Conservation (phyloP, 345 rosid species). For the Physaria fendleri region DNA sequence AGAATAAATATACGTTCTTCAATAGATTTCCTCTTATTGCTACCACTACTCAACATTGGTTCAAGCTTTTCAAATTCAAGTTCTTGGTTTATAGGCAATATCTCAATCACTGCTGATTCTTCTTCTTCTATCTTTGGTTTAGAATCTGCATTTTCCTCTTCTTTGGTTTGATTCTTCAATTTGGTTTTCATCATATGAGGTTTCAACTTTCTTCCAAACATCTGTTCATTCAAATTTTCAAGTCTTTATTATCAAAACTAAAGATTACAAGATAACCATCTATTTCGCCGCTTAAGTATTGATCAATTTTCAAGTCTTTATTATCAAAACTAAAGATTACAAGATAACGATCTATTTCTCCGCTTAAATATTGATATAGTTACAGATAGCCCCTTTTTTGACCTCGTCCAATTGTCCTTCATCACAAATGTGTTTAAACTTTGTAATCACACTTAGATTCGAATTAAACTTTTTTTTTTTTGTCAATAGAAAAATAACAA, state of each 20-base stretch:
- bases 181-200: slow-evolving; percentile 45
- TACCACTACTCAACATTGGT: slow-evolving; percentile 16
- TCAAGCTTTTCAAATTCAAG: slow-evolving; percentile 1
- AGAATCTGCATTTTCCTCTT: not conserved
- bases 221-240: slow-evolving; percentile 26
- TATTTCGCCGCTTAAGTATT: too few species aligned
- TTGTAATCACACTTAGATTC: too few species aligned
- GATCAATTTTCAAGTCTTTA: too few species aligned
- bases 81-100: slow-evolving; percentile 18
- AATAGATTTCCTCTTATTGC: slow-evolving; percentile 41
- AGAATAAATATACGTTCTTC: too few species aligned
- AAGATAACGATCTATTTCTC: too few species aligned
- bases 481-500: too few species aligned
- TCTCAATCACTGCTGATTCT: not conserved
- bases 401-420: too few species aligned
- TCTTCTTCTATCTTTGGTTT: slow-evolving; percentile 9
- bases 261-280: too few species aligned
- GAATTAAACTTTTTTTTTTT: too few species aligned
- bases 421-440: too few species aligned
- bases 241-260: not conserved
- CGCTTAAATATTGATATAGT: too few species aligned
- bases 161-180: slow-evolving; percentile 16
- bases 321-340: not conserved
- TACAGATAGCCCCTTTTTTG: too few species aligned
- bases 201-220: slow-evolving; percentile 74